Percentiles rank a stretch among this genome's conserved stretches.
Evolutionary conservation across 768 basidiomycete species (phyloP).

Genomic region (Russula virescens): DNA sequence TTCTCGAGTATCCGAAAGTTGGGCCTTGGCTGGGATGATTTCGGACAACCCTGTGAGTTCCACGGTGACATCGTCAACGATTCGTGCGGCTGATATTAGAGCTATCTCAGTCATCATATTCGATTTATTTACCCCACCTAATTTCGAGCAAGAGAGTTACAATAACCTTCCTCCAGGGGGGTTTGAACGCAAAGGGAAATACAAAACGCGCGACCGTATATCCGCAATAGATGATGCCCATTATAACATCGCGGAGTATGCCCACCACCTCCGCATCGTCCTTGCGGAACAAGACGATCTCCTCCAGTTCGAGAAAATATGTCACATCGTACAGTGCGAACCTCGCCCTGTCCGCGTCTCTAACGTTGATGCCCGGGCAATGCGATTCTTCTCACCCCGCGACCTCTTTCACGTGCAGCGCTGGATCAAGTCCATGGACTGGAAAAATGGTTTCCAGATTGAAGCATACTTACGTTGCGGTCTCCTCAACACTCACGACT

Average conservation of each 20-base stretch:
- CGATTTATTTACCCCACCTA: constrained; percentile 42
- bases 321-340: constrained; percentile 42
- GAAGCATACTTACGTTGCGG: constrained; percentile 63
- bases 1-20: constrained; percentile 20
- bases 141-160: constrained; percentile 55
- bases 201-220: constrained; percentile 52
- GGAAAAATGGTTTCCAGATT: constrained; percentile 72
- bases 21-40: constrained; percentile 17
- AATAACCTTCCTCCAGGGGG: constrained; percentile 44
- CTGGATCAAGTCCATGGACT: constrained; percentile 45
- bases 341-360: constrained; percentile 27
- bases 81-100: not conserved
- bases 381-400: constrained; percentile 46
- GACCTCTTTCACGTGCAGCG: constrained; percentile 42
- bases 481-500: constrained; percentile 53
- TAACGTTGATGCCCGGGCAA: constrained; percentile 43
- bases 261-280: constrained; percentile 61
- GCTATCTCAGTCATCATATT: constrained; percentile 13
- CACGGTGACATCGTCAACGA: too few relatives aligned
- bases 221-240: constrained; percentile 57
- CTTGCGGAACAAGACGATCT: constrained; percentile 50
- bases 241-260: constrained; percentile 56
- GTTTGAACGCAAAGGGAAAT: constrained; percentile 31
- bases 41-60: constrained; percentile 8
- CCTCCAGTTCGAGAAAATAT: constrained; percentile 48